These are phyloP conservation scores for Isatis tinctoria DNA, from an alignment of 345 rosid genomes.

Conservation along the genomic window DNA sequence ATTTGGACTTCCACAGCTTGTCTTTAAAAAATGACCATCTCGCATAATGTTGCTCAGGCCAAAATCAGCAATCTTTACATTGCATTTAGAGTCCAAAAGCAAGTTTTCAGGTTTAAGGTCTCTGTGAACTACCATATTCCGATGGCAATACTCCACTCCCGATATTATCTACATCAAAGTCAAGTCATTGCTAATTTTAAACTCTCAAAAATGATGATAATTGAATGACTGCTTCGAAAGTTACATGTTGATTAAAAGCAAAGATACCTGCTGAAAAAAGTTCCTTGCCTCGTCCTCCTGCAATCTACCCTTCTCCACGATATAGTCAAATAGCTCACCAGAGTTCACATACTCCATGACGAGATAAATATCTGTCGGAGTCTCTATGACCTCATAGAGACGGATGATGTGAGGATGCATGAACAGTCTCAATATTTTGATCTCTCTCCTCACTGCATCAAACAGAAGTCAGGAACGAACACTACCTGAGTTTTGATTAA, in stretches of 20 bases:
- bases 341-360: constrained; percentile 93
- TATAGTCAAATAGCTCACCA: constrained; percentile 95
- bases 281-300: constrained; percentile 94
- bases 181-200: neutral
- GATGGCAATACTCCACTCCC: constrained; percentile 89
- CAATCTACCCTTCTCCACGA: constrained; percentile 83
- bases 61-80: constrained; percentile 97
- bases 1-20: constrained; percentile 96
- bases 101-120: constrained; percentile 98
- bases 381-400: constrained; percentile 92
- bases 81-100: constrained; percentile 83
- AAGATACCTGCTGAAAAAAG: constrained; percentile 85
- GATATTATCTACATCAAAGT: constrained; percentile 71
- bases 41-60: constrained; percentile 94
- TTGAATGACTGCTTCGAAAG: neutral
- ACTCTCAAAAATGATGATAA: neutral
- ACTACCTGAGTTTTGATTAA: neutral
- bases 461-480: neutral
- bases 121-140: constrained; percentile 90
- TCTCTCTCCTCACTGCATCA: constrained; percentile 83
- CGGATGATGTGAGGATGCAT: constrained; percentile 96
- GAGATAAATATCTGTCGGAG: constrained; percentile 67
- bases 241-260: neutral
- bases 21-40: constrained; percentile 92
- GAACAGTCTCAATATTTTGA: constrained; percentile 81